These are phyloP conservation scores for Ogataea paradorogensis DNA, from an alignment of 805 yeast species.

Conservation along the genomic window DNA sequence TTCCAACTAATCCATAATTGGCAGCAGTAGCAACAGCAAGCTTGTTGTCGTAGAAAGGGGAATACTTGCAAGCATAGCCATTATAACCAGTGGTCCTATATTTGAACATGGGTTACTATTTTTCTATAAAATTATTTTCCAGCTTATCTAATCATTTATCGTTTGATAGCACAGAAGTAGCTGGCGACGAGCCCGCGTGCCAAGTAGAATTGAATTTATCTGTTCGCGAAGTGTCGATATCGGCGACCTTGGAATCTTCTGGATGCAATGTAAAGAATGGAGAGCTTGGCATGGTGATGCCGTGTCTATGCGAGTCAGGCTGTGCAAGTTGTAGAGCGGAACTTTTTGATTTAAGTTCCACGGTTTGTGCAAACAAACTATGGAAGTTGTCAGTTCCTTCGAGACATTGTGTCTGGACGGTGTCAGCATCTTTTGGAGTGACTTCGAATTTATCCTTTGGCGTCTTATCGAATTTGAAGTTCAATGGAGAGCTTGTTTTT, in stretches of 20 bases:
- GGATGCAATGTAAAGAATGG: conserved; percentile 27
- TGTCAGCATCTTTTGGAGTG: conserved; percentile 28
- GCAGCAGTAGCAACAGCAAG: conserved; percentile 89
- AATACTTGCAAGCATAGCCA: conserved; percentile 84
- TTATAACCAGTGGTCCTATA: conserved; percentile 77
- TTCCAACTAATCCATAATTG: conserved; percentile 92
- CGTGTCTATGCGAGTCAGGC: conserved; percentile 11
- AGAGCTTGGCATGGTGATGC: conserved; percentile 33
- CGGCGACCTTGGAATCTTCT: conserved; percentile 15
- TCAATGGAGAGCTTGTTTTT: conserved; percentile 16
- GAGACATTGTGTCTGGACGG: conserved; percentile 26
- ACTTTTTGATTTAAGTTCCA: conserved; percentile 1
- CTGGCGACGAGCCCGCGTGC: conserved; percentile 28
- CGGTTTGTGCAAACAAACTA: conserved; percentile 5
- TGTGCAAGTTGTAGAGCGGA: not conserved
- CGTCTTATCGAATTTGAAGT: conserved; percentile 28
- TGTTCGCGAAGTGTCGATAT: conserved; percentile 22
- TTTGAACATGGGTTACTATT: conserved; percentile 50
- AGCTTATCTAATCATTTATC: conserved; percentile 12
- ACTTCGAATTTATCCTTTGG: conserved; percentile 28
- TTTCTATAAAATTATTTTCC: conserved; percentile 8
- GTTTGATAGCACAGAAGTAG: conserved; percentile 22
- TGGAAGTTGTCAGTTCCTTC: conserved; percentile 16
- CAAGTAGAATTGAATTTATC: conserved; percentile 25
- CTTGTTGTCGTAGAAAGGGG: conserved; percentile 88